Evolutionary conservation across 768 basidiomycete genomes (phyloP).

Genomic region (Cystofilobasidium capitatum): DNA sequence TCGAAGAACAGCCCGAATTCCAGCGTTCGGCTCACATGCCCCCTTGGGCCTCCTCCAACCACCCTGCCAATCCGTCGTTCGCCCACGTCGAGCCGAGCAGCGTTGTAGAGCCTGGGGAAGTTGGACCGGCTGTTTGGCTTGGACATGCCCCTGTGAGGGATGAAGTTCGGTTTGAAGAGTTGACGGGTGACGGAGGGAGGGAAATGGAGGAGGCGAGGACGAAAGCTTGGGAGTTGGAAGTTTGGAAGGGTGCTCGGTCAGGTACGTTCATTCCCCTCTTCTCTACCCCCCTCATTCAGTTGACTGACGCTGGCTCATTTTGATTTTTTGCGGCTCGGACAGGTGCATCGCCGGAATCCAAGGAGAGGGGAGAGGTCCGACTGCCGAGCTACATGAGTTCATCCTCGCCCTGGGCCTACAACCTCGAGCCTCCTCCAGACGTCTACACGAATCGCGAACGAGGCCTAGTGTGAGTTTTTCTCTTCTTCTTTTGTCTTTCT

Average conservation of each 20-base stretch:
- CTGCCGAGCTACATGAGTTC: constrained; percentile 8
- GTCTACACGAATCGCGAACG: neutral
- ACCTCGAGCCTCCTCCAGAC: neutral
- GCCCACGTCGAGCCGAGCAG: constrained; percentile 1
- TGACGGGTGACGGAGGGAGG: neutral
- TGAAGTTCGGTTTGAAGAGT: constrained; percentile 6
- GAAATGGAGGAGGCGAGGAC: constrained; percentile 1
- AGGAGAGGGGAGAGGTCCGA: neutral
- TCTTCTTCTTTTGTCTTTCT: neutral
- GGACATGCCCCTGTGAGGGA: constrained; percentile 6
- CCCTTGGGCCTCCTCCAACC: neutral
- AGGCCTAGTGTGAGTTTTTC: neutral
- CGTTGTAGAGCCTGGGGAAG: constrained; percentile 5
- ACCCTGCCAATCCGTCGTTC: neutral
- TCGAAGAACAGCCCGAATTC: neutral
- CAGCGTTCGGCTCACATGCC: neutral
- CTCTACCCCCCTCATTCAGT: no score
- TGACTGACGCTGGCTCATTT: neutral
- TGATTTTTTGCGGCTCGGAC: neutral
- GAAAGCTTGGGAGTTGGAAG: neutral
- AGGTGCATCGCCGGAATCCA: neutral
- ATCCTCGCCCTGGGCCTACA: neutral
- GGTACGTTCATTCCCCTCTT: neutral
- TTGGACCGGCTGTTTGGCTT: constrained; percentile 14
- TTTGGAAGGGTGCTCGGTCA: neutral